These are phyloP conservation scores for Cucumis melo DNA, from an alignment of 306 rosid species.

Conservation along the genomic window DNA sequence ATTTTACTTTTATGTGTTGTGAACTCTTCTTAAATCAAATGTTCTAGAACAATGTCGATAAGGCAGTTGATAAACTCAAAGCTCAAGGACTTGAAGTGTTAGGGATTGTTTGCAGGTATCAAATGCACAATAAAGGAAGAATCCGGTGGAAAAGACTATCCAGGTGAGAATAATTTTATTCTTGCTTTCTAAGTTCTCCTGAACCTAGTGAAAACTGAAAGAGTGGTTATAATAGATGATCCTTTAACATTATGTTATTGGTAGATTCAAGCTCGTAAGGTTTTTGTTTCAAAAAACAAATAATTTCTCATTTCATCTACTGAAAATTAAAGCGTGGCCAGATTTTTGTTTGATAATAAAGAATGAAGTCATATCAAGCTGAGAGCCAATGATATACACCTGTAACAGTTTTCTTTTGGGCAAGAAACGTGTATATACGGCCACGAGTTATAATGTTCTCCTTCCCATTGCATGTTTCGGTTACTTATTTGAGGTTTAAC, in stretches of 20 bases:
- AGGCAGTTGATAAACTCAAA: conserved; percentile 55
- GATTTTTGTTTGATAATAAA: not conserved
- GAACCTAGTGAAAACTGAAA: not conserved
- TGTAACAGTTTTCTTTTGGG: too few species aligned
- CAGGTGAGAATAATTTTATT: conserved; percentile 27
- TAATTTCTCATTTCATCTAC: not conserved
- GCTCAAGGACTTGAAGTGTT: conserved; percentile 57
- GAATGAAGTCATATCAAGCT: not conserved
- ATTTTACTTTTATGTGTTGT: not conserved
- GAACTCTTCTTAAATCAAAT: not conserved
- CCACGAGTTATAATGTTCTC: not conserved
- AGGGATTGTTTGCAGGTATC: conserved; percentile 87
- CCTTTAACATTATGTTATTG: not conserved
- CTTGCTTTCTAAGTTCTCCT: not conserved
- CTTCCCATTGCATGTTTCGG: not conserved
- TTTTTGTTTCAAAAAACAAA: not conserved
- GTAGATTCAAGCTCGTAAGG: not conserved
- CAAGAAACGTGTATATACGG: too few species aligned
- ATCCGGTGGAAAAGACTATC: conserved; percentile 52
- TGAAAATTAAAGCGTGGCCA: not conserved
- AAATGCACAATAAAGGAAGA: conserved; percentile 59
- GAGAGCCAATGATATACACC: not conserved
- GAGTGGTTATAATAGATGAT: not conserved
- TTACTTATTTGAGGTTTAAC: not conserved
- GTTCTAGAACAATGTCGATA: conserved; percentile 78